These are phyloP conservation scores for Prunus davidiana DNA, from an alignment of 306 rosid species.

Conservation along the genomic window DNA sequence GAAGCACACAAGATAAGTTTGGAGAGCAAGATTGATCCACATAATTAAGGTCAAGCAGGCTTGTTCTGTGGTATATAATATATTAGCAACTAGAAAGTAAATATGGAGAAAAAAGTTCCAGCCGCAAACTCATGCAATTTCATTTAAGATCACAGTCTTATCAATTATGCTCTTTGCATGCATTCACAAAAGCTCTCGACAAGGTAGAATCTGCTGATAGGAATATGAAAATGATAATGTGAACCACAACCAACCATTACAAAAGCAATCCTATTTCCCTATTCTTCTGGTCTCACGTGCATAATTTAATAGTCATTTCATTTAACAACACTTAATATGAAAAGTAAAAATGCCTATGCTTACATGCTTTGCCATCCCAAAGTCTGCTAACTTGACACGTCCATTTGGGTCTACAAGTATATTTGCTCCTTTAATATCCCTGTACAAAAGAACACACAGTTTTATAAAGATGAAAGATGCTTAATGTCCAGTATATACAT, in stretches of 20 bases:
- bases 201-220: not conserved
- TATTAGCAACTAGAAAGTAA: constrained; percentile 7
- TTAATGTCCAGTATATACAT: constrained; percentile 4
- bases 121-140: not conserved
- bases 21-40: constrained; percentile 25
- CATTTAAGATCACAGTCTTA: not conserved
- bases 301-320: constrained; percentile 1
- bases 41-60: constrained; percentile 3
- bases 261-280: constrained; percentile 1
- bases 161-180: not conserved
- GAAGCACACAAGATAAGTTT: constrained; percentile 26
- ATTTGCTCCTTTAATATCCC: constrained; percentile 99
- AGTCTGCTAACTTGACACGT: constrained; percentile 92
- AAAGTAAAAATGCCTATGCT: constrained; percentile 29
- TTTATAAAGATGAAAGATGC: constrained; percentile 13
- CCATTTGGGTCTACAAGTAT: constrained; percentile 95
- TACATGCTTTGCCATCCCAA: constrained; percentile 99
- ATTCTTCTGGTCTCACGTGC: not conserved
- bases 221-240: constrained; percentile 2
- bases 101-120: not conserved
- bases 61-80: not conserved
- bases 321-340: constrained; percentile 21
- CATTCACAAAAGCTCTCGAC: not conserved
- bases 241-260: constrained; percentile 17
- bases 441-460: constrained; percentile 35